Conservation (phyloP, 345 rosid genomes). For the Camelina sativa region DNA sequence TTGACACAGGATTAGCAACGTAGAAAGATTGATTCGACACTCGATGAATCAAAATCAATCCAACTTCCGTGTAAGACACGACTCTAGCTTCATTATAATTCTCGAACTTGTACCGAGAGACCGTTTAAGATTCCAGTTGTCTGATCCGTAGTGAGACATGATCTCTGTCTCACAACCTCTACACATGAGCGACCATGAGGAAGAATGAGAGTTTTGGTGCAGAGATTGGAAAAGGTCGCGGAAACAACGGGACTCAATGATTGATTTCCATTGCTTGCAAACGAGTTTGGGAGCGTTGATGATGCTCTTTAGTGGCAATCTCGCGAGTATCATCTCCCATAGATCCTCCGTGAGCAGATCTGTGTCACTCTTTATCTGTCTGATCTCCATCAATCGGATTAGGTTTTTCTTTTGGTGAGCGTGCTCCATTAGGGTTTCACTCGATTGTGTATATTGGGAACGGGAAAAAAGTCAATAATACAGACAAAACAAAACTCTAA, state of each 20-base stretch:
- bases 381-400: neutral
- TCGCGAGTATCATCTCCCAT: neutral
- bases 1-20: slow-evolving; percentile 13
- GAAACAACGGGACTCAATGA: slow-evolving; percentile 3
- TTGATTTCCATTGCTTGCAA: slow-evolving; percentile 25
- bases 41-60: neutral
- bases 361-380: neutral
- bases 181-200: slow-evolving; percentile 13
- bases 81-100: slow-evolving; percentile 6
- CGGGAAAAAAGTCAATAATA: no score
- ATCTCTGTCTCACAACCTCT: neutral
- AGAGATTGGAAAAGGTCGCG: neutral
- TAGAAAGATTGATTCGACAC: neutral
- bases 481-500: no score
- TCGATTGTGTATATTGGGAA: no score
- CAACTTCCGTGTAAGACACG: slow-evolving; percentile 10
- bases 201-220: neutral
- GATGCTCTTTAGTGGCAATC: slow-evolving; percentile 16
- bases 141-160: slow-evolving; percentile 14
- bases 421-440: neutral
- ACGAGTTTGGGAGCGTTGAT: slow-evolving; percentile 5
- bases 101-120: slow-evolving; percentile 7
- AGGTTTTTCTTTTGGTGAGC: neutral
- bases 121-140: neutral
- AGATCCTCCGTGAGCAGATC: neutral